A percentile compares a stretch with the other conserved stretches of the same genome.
Evolutionary conservation across 495 filamentous ascomycete genomes (phyloP).

Genomic region (Apodospora peruviana): DNA sequence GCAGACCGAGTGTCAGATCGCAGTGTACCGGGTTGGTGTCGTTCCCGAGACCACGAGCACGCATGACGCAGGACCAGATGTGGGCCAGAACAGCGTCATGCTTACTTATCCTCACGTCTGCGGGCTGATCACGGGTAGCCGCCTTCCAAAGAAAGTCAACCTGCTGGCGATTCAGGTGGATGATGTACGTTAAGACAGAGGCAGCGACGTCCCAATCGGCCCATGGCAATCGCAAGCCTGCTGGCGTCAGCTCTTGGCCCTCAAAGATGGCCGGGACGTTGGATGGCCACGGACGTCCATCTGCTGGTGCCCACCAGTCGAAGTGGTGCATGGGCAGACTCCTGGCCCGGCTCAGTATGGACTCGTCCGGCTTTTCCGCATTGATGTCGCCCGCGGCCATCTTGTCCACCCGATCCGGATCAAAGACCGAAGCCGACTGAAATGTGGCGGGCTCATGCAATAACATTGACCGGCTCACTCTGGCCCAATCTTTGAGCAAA

Average conservation of each 20-base stretch:
- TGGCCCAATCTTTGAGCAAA: constrained; percentile 1
- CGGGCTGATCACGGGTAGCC: not conserved
- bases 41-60: not conserved
- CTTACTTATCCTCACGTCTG: not conserved
- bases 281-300: not conserved
- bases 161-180: not conserved
- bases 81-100: constrained; percentile 5
- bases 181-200: not conserved
- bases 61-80: constrained; percentile 1
- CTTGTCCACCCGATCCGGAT: not conserved
- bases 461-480: not conserved
- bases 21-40: not conserved
- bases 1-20: not conserved
- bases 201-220: not conserved
- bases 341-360: not conserved
- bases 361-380: not conserved
- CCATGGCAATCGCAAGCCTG: not conserved
- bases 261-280: not conserved
- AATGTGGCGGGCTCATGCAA: not conserved
- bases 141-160: not conserved
- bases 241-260: too few species aligned
- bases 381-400: not conserved
- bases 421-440: not conserved
- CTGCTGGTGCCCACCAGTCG: constrained; percentile 1
- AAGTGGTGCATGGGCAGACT: constrained; percentile 1